Base-by-base conservation (phyloP, 768 basidiomycete genomes). In the Vishniacozyma victoriae region DNA sequence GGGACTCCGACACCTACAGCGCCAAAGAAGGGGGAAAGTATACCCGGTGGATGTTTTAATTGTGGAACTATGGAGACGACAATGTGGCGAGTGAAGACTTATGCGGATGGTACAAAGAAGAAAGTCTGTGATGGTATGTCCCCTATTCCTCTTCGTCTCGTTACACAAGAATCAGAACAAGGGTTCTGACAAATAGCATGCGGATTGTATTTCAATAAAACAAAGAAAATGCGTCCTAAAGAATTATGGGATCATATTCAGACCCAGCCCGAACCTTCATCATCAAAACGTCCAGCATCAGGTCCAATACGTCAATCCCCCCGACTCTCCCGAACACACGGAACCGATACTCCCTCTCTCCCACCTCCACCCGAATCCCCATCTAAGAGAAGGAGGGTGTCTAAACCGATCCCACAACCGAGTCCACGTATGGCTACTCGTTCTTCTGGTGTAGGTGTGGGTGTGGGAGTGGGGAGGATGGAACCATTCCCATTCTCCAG, bases 91-190 rank as follows among this genome's bases (percentile, higher is more conserved):
- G 53, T 52, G 3, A 64, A 57, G 48, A 56, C 52, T 23, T 42
- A 49, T 48, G 57, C 62, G 24, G 60, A 62, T 47, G 66, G 66
- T 13, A 54, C 47, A 12, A 48, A 48, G 22, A 50, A 49, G 37
- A 68, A 62, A 26, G 66, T 68, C 13, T 68, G 66, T 36, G 52
- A 68, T 41, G 62, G 63, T 65, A 38, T 48, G 63, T 59, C 3
- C 5, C 31, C 18, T 12, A 19, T 49, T 2, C 18, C 26, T 41
- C 18, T 19, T 3, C 37, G 4, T 7, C 39, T 12, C 23, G 25
- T 24, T 29, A 19, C 29, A 11, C 24, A 19, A 18, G 5, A 29
- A 20, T 23, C 54, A 35, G 26, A 35, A 6, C 12, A 50, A 22
- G 20, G 20, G 38, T 41, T 36, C 5, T 9, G 20, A 13, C 15